Conservation (phyloP, 23 red algal genomes). For the Gracilaria domingensis region DNA sequence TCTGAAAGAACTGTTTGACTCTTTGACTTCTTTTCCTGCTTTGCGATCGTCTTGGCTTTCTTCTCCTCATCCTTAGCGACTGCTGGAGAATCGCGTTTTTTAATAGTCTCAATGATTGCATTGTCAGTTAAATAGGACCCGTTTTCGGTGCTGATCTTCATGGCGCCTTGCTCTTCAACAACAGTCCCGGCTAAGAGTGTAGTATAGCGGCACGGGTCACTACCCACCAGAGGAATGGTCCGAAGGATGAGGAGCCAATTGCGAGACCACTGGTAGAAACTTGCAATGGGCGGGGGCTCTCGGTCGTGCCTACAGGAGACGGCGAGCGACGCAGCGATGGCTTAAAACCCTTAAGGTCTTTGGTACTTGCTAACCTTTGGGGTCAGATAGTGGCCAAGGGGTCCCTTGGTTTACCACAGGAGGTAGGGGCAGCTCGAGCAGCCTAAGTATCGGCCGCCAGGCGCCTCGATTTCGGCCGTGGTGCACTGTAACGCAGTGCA, state of each 20-base stretch:
- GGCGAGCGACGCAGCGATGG: not conserved
- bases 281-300: not conserved
- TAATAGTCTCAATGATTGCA: no score
- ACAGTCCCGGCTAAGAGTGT: no score
- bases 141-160: no score
- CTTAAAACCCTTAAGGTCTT: not conserved
- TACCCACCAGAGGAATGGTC: not conserved
- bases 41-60: no score
- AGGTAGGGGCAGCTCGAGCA: not conserved
- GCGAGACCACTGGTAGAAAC: not conserved
- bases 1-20: no score
- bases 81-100: no score
- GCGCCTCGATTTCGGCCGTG: not conserved
- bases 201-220: not conserved
- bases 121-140: no score
- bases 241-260: not conserved
- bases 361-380: not conserved
- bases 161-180: no score
- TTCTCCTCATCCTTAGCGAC: no score
- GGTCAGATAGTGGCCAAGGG: not conserved
- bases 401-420: not conserved
- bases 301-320: no score
- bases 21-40: no score
- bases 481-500: not conserved
- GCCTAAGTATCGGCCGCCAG: constrained; percentile 7